Evolutionary conservation across 2,329 filamentous ascomycete genomes (phyloP), one percentile per base, ranked within the genome.

Genomic region (Botrytis cinerea): DNA sequence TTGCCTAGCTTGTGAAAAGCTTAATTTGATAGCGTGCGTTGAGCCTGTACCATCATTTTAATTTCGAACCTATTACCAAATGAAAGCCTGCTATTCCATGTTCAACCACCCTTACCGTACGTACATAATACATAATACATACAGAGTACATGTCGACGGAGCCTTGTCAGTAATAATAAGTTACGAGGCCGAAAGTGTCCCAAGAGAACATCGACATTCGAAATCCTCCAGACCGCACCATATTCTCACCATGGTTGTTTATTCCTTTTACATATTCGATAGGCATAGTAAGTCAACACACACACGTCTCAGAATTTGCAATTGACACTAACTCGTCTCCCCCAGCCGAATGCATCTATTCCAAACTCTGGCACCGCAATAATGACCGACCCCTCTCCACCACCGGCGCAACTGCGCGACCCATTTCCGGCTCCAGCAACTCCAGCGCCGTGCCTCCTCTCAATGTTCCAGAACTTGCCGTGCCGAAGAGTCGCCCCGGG

Each of bases 201-300:
- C 35, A 20, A 28, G 38, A 5, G 61, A 43, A 28, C 28, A 54
- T 40, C 63, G n/a, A 51, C 28, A 35, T 16, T 28, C 18, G 7
- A 22, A 43, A 48, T 28, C 9, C 45, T 40, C 51, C 25, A 57
- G 46, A 57, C 46, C 25, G 43, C 66, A 28, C 2, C 18, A 10
- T 35, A 43, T 28, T 54, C 35, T 51, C 51, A 51, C 59, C 9
- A 98, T 99, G 96, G 91, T 92, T 75, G 93, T 98, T 83, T 98
- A 97, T 85, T 95, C 94, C 74, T 97, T 99, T 85, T 97, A 97
- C 87, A 98, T 99, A 82, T 99, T 99, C 83, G 96, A 99, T 85
- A 92, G 96, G 77, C 96, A 99, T 84, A 97, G 96, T 98, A 87
- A 81, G 89, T 63, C 80, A 67, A 63, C 57, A 48, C 40, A 48